These are phyloP conservation scores for Aspergillus sp. DNA, from an alignment of 2,329 filamentous ascomycete species.

Conservation along the genomic window DNA sequence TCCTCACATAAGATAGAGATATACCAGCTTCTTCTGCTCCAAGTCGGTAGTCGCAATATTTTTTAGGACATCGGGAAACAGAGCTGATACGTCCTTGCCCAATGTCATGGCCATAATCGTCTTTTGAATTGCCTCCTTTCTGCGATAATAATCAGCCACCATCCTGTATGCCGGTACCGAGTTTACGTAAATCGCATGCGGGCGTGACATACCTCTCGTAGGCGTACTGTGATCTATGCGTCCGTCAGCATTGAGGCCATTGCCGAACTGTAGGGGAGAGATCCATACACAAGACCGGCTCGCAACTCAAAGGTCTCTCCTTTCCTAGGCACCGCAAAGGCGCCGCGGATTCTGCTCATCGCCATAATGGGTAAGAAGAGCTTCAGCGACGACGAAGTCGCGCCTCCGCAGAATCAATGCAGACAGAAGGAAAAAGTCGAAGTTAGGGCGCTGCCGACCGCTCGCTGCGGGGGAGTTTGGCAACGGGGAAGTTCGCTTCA, in stretches of 20 bases:
- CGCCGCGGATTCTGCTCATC: constrained; percentile 92
- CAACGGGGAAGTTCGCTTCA: constrained; percentile 26
- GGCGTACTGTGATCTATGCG: constrained; percentile 84
- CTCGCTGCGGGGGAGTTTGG: constrained; percentile 36
- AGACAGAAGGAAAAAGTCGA: constrained; percentile 9
- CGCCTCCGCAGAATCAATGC: constrained; percentile 31
- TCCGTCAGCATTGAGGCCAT: constrained; percentile 35
- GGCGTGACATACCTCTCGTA: constrained; percentile 70
- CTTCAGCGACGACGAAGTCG: constrained; percentile 39
- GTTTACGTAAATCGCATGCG: not conserved
- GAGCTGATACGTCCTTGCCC: constrained; percentile 94
- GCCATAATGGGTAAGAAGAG: constrained; percentile 62
- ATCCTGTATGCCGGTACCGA: not conserved
- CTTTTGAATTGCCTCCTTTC: constrained; percentile 98
- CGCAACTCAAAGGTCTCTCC: constrained; percentile 98
- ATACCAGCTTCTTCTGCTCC: constrained; percentile 99
- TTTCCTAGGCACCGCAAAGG: constrained; percentile 89
- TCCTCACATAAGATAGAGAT: constrained; percentile 89
- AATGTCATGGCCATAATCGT: constrained; percentile 99
- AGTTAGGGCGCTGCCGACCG: constrained; percentile 15
- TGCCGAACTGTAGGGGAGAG: constrained; percentile 15
- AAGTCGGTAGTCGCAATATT: constrained; percentile 94
- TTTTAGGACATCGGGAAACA: constrained; percentile 97
- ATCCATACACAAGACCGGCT: constrained; percentile 73
- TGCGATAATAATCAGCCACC: constrained; percentile 36